Conservation (phyloP, 495 filamentous ascomycete genomes). For the Aspergillus hancockii region DNA sequence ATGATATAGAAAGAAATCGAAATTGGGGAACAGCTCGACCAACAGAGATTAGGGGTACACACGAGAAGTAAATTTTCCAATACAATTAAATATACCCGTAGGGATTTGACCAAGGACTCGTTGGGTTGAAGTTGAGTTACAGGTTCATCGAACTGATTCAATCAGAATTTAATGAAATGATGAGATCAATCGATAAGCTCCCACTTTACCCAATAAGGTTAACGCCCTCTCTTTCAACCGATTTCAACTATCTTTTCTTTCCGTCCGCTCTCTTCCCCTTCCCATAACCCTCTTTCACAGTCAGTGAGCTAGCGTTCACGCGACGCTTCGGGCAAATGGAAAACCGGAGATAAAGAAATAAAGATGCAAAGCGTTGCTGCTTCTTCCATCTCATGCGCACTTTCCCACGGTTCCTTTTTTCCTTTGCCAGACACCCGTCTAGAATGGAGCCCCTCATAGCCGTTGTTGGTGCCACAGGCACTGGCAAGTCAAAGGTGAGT, state of each 20-base stretch:
- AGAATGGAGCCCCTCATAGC: conserved; percentile 68
- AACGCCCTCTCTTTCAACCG: conserved; percentile 3
- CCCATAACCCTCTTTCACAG: background rate
- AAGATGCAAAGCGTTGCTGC: conserved; percentile 10
- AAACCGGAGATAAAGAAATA: background rate
- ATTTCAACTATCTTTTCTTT: background rate
- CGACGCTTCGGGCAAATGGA: background rate
- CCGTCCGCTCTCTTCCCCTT: background rate
- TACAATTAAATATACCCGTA: too few species aligned
- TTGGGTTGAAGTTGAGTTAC: background rate
- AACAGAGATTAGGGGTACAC: too few species aligned
- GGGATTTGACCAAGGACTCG: too few species aligned
- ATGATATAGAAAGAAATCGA: background rate
- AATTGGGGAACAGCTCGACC: too few species aligned
- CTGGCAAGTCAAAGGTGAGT: conserved; percentile 93
- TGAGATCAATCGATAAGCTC: conserved; percentile 11
- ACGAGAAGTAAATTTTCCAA: too few species aligned
- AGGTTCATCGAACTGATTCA: background rate
- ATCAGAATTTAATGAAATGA: background rate
- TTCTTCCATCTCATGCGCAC: conserved; percentile 13
- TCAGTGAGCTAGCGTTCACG: background rate
- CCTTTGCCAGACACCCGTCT: conserved; percentile 14
- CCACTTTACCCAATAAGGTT: conserved; percentile 7
- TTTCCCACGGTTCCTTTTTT: conserved; percentile 13
- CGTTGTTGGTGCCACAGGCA: conserved; percentile 90